These are phyloP conservation scores for Misopates orontium DNA, from an alignment of 257 asterid species.

Conservation along the genomic window DNA sequence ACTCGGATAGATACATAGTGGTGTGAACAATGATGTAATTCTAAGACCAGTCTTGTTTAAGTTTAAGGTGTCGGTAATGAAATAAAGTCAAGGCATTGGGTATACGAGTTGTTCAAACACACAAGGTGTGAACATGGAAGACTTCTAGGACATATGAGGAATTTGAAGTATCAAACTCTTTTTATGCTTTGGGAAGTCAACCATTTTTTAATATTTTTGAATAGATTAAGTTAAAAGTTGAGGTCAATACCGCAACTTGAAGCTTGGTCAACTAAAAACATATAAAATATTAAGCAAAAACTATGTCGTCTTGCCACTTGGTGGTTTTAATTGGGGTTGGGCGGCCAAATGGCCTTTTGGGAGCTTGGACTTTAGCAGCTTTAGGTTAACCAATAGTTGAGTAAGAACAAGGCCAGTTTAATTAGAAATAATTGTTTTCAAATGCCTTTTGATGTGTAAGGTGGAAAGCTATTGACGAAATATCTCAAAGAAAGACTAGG, in stretches of 20 bases:
- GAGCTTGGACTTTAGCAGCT: conserved; percentile 22
- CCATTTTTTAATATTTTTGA: conserved; percentile 11
- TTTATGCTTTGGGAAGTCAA: conserved; percentile 21
- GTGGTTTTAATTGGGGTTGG: conserved; percentile 1
- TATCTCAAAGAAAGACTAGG: too few species aligned
- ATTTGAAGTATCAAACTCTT: not conserved
- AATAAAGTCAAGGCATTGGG: not conserved
- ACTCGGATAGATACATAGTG: not conserved
- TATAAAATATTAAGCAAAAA: not conserved
- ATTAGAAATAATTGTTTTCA: not conserved
- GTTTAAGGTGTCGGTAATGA: not conserved
- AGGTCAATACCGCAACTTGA: conserved; percentile 15
- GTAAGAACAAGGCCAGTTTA: conserved; percentile 11
- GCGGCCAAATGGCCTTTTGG: conserved; percentile 17
- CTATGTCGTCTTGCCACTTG: not conserved
- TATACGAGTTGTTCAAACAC: not conserved
- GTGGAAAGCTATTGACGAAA: conserved; percentile 18
- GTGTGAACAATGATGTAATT: conserved; percentile 23
- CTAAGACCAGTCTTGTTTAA: not conserved
- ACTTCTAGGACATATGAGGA: conserved; percentile 18
- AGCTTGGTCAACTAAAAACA: conserved; percentile 8
- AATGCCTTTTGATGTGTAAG: conserved; percentile 5
- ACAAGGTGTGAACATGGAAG: conserved; percentile 33
- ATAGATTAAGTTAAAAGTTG: not conserved
- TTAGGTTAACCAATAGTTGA: conserved; percentile 15